Percentiles rank a stretch among this genome's conserved stretches.
phyloP scores from a whole-genome alignment of 176 grass and related monocot genomes.

The Avena insularis region DNA sequence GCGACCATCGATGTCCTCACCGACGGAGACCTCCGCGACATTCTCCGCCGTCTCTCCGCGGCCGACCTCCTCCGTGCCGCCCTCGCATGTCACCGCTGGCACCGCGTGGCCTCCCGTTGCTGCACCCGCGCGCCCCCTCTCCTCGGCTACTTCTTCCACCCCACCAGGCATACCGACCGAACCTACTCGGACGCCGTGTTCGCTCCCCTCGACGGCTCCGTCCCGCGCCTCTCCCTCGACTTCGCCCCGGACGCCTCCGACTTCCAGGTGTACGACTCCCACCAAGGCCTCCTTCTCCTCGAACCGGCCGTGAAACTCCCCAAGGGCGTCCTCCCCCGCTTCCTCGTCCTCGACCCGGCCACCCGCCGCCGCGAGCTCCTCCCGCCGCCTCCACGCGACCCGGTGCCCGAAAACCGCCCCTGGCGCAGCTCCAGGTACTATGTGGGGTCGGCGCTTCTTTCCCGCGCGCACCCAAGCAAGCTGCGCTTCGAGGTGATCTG shows the following conservation, averaged over 20 bases:
- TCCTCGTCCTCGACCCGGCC: constrained; percentile 15
- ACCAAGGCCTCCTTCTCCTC: constrained; percentile 22
- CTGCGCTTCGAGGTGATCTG: constrained; percentile 16
- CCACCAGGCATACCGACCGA: not conserved
- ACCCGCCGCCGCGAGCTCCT: not conserved
- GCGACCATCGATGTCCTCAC: not conserved
- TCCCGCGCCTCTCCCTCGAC: not conserved
- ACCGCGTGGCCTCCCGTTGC: not conserved
- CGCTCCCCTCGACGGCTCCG: not conserved
- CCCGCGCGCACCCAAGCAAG: not conserved
- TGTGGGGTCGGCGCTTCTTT: not conserved
- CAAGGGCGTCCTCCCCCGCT: not conserved
- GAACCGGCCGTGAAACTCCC: not conserved
- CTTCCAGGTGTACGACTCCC: not conserved
- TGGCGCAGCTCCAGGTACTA: not conserved
- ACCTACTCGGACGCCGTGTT: not conserved
- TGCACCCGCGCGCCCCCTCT: not conserved
- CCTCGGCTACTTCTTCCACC: not conserved
- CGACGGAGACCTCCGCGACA: not conserved
- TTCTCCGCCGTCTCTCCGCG: not conserved
- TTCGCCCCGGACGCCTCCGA: not conserved
- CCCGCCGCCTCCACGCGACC: not conserved
- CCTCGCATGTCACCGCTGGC: not conserved
- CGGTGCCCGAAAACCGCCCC: not conserved
- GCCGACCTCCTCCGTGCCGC: not conserved